Evolutionary conservation across 257 asterid species (phyloP), one percentile per base, ranked within the genome.

Genomic region (Petunia axillaris): DNA sequence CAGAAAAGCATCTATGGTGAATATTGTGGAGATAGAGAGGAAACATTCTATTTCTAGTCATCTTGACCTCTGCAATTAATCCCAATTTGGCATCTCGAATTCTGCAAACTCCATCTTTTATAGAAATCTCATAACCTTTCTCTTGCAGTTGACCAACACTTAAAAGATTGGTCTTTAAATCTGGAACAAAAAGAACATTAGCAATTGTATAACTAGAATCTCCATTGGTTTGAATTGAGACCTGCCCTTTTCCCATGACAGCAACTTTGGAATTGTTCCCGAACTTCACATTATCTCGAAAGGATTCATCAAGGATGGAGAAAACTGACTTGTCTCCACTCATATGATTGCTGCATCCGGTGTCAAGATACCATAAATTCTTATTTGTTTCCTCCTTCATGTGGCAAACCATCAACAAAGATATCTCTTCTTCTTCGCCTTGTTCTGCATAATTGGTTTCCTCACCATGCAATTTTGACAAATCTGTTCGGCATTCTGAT

Each of bases 11-110:
- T 57, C 36, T 65, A 6, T 70, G 63, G 4, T 36, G 3, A 5
- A 6, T 43, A 7, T 41, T 54, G 3, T 57, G 37, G 1, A 80
- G 46, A 58, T 70, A 58, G 4, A 80, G 60, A 8, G 53, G 64
- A 46, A 59, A 78, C 79, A 71, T 71, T 3, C 38, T 16, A 10
- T 79, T 79, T 8, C 55, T 37, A 4, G 8, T 16, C 59, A 78
- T 78, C 6, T 78, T 78, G 13, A 78, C n/a, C n/a, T n/a, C n/a
- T n/a, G 82, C 43, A 79, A 66, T 54, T 39, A 74, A 16, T n/a
- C 5, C 75, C 55, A 60, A 68, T 36, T 2, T 36, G n/a, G n/a
- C n/a, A 41, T 80, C 36, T 7, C 1, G 8, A 40, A 70, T 43
- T 59, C 5, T 35, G 11, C 64, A 36, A 16, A 64, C 62, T 16